A percentile compares a stretch with the other conserved stretches of the same genome.
phyloP scores from a whole-genome alignment of 2,329 filamentous ascomycete genomes.

The Colletotrichum spinosum region DNA sequence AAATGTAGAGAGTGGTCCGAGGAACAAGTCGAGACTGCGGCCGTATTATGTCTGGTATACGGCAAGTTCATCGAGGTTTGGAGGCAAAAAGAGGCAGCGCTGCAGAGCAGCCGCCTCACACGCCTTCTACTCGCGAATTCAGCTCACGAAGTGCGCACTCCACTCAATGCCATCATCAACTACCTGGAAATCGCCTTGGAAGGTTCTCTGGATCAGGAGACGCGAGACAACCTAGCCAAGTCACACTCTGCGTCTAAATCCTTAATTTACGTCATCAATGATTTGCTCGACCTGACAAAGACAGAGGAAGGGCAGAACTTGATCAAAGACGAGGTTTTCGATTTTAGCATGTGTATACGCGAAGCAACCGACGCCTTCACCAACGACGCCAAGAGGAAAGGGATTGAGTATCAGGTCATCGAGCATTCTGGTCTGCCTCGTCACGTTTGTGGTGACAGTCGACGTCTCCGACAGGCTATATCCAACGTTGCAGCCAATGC shows the following conservation, averaged over 20 bases:
- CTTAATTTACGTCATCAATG: conserved; percentile 93
- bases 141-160: conserved; percentile 91
- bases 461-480: conserved; percentile 83
- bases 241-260: conserved; percentile 94
- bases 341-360: conserved; percentile 76
- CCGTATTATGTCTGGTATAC: conserved; percentile 88
- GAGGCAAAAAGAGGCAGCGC: conserved; percentile 87
- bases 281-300: conserved; percentile 88
- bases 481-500: conserved; percentile 89
- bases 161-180: conserved; percentile 93
- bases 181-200: conserved; percentile 93
- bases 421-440: conserved; percentile 76
- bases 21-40: conserved; percentile 89
- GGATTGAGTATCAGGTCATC: conserved; percentile 75
- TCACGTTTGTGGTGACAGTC: conserved; percentile 81
- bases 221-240: conserved; percentile 83
- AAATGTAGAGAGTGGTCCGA: conserved; percentile 91
- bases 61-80: conserved; percentile 92
- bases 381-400: conserved; percentile 81
- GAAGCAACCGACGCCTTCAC: conserved; percentile 82
- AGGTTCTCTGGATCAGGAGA: conserved; percentile 82
- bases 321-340: conserved; percentile 84
- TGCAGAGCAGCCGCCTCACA: conserved; percentile 86
- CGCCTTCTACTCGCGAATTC: conserved; percentile 85
- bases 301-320: conserved; percentile 84